These are phyloP conservation scores for Escovopsis weberi DNA, from an alignment of 2,329 filamentous ascomycete genomes.

Conservation along the genomic window DNA sequence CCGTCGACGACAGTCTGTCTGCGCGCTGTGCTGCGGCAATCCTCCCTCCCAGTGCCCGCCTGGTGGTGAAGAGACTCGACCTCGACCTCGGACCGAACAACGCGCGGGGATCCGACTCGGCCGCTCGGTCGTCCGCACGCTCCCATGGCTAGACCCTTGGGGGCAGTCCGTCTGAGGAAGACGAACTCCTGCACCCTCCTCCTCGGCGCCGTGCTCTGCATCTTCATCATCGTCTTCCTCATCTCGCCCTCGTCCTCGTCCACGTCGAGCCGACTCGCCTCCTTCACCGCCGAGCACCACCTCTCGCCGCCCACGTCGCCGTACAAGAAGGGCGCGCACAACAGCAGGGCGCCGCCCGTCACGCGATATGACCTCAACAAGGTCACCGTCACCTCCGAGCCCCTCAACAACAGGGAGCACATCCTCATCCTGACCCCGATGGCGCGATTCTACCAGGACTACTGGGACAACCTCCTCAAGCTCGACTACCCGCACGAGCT, in stretches of 20 bases:
- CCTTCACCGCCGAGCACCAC: constrained; percentile 30
- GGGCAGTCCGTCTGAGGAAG: constrained; percentile 60
- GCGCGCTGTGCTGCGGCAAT: constrained; percentile 1
- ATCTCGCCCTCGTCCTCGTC: constrained; percentile 36
- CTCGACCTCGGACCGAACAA: neutral
- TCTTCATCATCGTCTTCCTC: constrained; percentile 56
- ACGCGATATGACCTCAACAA: constrained; percentile 92
- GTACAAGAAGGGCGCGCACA: constrained; percentile 24
- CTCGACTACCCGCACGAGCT: constrained; percentile 85
- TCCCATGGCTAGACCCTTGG: constrained; percentile 43
- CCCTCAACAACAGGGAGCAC: constrained; percentile 66
- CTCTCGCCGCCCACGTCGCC: constrained; percentile 29
- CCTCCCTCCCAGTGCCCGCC: neutral
- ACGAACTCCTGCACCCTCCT: constrained; percentile 63
- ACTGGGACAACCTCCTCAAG: constrained; percentile 85
- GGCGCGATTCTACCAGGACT: constrained; percentile 81
- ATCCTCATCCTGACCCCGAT: constrained; percentile 88
- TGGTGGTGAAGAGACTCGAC: neutral
- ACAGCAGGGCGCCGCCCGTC: constrained; percentile 57
- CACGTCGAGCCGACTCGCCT: constrained; percentile 30
- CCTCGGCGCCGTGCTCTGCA: constrained; percentile 55
- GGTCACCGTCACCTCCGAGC: constrained; percentile 66
- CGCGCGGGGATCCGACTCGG: neutral
- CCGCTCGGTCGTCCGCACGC: neutral
- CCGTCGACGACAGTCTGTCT: neutral